Evolutionary conservation across 2,329 filamentous ascomycete genomes (phyloP).

Genomic region (Hymenoscyphus repandus): DNA sequence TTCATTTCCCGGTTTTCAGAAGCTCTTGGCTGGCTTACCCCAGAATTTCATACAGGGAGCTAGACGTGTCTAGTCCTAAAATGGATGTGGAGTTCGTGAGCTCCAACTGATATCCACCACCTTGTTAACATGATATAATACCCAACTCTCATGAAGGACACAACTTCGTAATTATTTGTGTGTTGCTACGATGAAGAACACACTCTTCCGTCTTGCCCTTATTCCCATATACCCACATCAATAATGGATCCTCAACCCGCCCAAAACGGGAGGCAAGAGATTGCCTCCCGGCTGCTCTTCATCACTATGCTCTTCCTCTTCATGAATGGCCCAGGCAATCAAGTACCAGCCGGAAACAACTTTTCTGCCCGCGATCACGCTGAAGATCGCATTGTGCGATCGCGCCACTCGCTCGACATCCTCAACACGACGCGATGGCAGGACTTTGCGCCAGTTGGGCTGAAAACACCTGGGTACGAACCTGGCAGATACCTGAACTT

Average conservation of each 20-base stretch:
- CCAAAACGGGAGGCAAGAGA: conserved; percentile 17
- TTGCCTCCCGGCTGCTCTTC: conserved; percentile 23
- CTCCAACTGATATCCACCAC: not conserved
- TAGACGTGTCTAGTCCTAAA: too few relatives aligned
- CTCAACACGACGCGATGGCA: conserved; percentile 55
- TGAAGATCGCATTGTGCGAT: conserved; percentile 44
- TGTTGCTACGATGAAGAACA: not conserved
- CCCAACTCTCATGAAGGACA: too few relatives aligned
- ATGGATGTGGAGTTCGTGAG: not conserved
- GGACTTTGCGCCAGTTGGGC: conserved; percentile 47
- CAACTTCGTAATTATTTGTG: too few relatives aligned
- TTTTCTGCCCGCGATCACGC: conserved; percentile 39
- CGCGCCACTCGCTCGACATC: conserved; percentile 46
- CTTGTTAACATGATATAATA: too few relatives aligned
- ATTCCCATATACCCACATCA: not conserved
- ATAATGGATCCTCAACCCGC: conserved; percentile 2
- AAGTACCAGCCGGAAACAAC: conserved; percentile 28
- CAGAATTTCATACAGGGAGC: too few relatives aligned
- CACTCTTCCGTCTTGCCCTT: not conserved
- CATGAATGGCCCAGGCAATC: conserved; percentile 26
- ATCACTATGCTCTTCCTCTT: conserved; percentile 31
- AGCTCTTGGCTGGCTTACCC: too few relatives aligned
- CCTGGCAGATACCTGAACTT: conserved; percentile 56
- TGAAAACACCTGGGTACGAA: conserved; percentile 19
- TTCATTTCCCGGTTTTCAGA: too few relatives aligned